These are phyloP conservation scores for Mrakia frigida DNA, from an alignment of 768 basidiomycete genomes.

Conservation along the genomic window DNA sequence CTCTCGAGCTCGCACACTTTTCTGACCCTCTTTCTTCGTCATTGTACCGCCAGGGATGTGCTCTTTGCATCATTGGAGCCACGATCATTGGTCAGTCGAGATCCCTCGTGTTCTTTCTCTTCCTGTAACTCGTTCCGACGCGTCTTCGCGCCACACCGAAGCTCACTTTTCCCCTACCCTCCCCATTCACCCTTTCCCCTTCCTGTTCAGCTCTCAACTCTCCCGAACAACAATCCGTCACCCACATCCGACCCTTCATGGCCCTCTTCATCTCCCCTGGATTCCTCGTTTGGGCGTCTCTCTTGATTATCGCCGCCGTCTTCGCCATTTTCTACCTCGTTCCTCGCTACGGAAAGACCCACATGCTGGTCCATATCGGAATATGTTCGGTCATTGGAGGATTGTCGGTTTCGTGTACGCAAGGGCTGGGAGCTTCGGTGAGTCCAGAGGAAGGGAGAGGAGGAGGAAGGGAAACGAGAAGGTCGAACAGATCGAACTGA, in stretches of 20 bases:
- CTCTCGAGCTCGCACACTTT: background rate
- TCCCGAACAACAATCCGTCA: constrained; percentile 42
- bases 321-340: constrained; percentile 27
- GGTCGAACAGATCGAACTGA: background rate
- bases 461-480: background rate
- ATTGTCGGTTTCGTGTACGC: constrained; percentile 60
- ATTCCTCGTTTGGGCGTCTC: constrained; percentile 25
- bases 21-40: background rate
- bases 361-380: constrained; percentile 54
- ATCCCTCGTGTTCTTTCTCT: background rate
- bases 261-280: constrained; percentile 32
- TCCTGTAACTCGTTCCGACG: background rate
- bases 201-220: constrained; percentile 55
- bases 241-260: constrained; percentile 38
- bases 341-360: constrained; percentile 29
- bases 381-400: constrained; percentile 98
- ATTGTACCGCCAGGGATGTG: constrained; percentile 34
- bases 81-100: constrained; percentile 16
- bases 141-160: too few relatives aligned
- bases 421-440: constrained; percentile 74
- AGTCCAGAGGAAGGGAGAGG: background rate
- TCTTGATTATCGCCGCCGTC: constrained; percentile 12
- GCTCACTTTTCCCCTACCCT: background rate
- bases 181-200: background rate
- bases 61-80: constrained; percentile 72